Conservation (phyloP, 768 basidiomycete genomes). For the Leccinum variicolor region DNA sequence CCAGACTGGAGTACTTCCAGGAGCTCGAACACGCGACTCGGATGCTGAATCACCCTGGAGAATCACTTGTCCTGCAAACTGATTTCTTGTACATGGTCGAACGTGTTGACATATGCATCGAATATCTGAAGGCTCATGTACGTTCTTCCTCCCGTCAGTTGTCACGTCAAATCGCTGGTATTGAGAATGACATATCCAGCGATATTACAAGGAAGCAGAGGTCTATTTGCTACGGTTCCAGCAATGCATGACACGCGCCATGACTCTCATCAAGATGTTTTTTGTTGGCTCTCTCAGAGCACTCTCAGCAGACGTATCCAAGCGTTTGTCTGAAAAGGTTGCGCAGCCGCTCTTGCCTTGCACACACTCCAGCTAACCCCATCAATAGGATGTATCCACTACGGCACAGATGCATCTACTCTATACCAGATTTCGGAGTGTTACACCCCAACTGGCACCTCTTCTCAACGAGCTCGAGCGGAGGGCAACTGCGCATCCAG, state of each 20-base stretch:
- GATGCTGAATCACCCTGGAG: constrained; percentile 92
- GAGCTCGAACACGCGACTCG: constrained; percentile 91
- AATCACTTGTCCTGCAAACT: constrained; percentile 82
- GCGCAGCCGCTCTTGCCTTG: neutral
- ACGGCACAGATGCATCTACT: constrained; percentile 83
- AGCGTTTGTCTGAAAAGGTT: constrained; percentile 74
- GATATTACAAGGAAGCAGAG: constrained; percentile 89
- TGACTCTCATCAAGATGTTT: constrained; percentile 98
- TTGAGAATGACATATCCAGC: constrained; percentile 41
- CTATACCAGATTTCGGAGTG: constrained; percentile 81
- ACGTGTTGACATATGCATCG: constrained; percentile 90
- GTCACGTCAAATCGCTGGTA: neutral
- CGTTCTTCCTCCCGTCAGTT: constrained; percentile 27
- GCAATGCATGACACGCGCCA: constrained; percentile 96
- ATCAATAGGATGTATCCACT: constrained; percentile 63
- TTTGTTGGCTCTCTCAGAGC: constrained; percentile 84
- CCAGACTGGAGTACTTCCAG: constrained; percentile 87
- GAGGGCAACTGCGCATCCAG: constrained; percentile 69
- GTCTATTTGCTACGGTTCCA: constrained; percentile 95
- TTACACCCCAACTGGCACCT: constrained; percentile 69
- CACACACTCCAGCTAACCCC: neutral
- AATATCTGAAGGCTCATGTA: constrained; percentile 85
- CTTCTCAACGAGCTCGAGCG: constrained; percentile 84
- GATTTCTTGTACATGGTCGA: constrained; percentile 98
- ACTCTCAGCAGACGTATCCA: constrained; percentile 73